Percentiles rank a stretch among this genome's conserved stretches.
Conservation (phyloP, 371 early-diverging fungal genomes). For the Basidiobolus heterosporus region DNA sequence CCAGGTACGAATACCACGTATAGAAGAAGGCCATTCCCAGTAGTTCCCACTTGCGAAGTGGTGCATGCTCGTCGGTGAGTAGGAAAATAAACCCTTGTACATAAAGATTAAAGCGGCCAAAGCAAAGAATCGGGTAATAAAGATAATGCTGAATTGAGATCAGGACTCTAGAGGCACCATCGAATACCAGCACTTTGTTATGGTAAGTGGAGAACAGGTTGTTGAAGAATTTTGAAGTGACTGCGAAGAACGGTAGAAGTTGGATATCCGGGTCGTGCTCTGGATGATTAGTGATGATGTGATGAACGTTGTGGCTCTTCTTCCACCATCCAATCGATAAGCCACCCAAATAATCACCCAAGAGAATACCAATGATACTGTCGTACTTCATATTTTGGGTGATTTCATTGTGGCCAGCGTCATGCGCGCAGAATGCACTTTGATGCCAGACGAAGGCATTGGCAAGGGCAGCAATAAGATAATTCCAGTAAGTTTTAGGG, state of each 20-base stretch:
- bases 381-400: slow-evolving; percentile 59
- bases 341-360: slow-evolving; percentile 74
- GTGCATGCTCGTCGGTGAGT: slow-evolving; percentile 32
- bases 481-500: slow-evolving; percentile 32
- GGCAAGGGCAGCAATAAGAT: slow-evolving; percentile 14
- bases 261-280: slow-evolving; percentile 95
- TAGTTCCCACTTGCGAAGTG: slow-evolving; percentile 57
- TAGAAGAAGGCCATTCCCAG: slow-evolving; percentile 52
- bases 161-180: slow-evolving; percentile 51
- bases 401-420: slow-evolving; percentile 86
- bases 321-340: slow-evolving; percentile 94
- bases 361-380: slow-evolving; percentile 58
- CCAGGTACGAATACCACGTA: slow-evolving; percentile 54
- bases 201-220: slow-evolving; percentile 86
- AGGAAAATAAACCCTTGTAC: slow-evolving; percentile 52
- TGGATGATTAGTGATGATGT: slow-evolving; percentile 71
- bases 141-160: slow-evolving; percentile 66
- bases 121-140: slow-evolving; percentile 69
- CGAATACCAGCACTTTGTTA: slow-evolving; percentile 61
- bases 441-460: slow-evolving; percentile 78
- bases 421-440: slow-evolving; percentile 81
- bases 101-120: slow-evolving; percentile 89
- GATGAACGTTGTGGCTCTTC: slow-evolving; percentile 86
- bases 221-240: slow-evolving; percentile 61
- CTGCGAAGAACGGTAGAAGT: slow-evolving; percentile 87